These are phyloP conservation scores for Nicotiana knightiana DNA, from an alignment of 257 asterid species.

Conservation along the genomic window DNA sequence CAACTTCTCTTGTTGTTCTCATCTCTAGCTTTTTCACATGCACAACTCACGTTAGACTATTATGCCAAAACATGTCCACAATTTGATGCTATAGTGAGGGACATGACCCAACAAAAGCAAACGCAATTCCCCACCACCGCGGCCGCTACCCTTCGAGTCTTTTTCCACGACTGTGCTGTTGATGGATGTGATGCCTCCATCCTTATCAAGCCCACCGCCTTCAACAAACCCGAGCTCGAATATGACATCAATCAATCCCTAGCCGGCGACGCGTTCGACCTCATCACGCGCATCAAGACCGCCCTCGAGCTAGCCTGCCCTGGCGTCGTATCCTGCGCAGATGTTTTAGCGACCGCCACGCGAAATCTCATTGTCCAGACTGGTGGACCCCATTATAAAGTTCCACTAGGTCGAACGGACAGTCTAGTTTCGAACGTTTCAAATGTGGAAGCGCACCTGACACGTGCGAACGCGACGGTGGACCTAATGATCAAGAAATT, in stretches of 20 bases:
- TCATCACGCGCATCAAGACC: slow-evolving; percentile 50
- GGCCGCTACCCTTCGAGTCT: slow-evolving; percentile 74
- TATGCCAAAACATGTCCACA: slow-evolving; percentile 63
- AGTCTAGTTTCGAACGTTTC: slow-evolving; percentile 29
- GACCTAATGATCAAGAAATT: slow-evolving; percentile 42
- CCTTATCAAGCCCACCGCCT: slow-evolving; percentile 49
- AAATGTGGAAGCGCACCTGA: slow-evolving; percentile 66
- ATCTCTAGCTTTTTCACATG: slow-evolving; percentile 8
- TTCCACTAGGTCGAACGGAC: slow-evolving; percentile 62
- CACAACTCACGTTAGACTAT: slow-evolving; percentile 34
- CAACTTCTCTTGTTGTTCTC: slow-evolving; percentile 15
- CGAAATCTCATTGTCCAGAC: slow-evolving; percentile 57
- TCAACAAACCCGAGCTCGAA: slow-evolving; percentile 55
- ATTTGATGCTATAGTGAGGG: slow-evolving; percentile 41
- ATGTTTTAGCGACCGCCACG: slow-evolving; percentile 65
- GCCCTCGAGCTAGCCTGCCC: slow-evolving; percentile 78
- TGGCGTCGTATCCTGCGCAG: slow-evolving; percentile 71
- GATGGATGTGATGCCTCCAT: slow-evolving; percentile 91
- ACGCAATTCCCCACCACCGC: slow-evolving; percentile 59
- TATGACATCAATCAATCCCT: slow-evolving; percentile 55
- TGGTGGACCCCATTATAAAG: slow-evolving; percentile 69
- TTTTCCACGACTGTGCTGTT: slow-evolving; percentile 83
- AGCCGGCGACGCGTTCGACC: slow-evolving; percentile 82
- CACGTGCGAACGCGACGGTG: slow-evolving; percentile 46
- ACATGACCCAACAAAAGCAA: slow-evolving; percentile 53